A percentile compares a stretch with the other conserved stretches of the same genome.
These are phyloP conservation scores for Yarrowia osloensis DNA, from an alignment of 805 yeast species.

Conservation along the genomic window DNA sequence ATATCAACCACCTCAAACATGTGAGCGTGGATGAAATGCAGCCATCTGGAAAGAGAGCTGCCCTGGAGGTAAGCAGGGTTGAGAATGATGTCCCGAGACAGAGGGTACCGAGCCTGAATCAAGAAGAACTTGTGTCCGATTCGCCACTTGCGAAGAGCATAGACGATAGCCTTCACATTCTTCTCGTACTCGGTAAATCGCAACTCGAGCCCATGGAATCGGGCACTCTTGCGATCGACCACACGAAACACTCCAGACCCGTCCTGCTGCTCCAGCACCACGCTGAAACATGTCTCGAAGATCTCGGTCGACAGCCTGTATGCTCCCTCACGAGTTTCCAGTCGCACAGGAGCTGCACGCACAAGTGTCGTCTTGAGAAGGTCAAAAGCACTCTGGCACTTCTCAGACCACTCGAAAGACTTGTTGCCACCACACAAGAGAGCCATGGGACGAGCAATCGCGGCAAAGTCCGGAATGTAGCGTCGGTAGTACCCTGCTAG, in stretches of 20 bases:
- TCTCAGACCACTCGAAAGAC: not conserved
- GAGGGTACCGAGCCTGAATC: not conserved
- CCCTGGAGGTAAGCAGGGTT: not conserved
- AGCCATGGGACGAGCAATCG: constrained; percentile 7
- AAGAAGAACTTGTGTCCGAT: not conserved
- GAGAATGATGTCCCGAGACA: not conserved
- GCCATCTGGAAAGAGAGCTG: not conserved
- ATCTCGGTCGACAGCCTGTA: not conserved
- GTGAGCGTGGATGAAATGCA: constrained; percentile 4
- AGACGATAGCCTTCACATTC: constrained; percentile 1
- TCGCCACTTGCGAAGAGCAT: constrained; percentile 15
- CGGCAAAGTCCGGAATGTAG: constrained; percentile 10
- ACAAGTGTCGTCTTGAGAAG: not conserved
- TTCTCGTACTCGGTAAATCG: constrained; percentile 2
- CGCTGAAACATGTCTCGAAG: not conserved
- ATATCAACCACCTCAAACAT: not conserved
- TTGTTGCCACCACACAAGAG: not conserved
- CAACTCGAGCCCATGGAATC: constrained; percentile 1
- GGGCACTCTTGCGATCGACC: constrained; percentile 6
- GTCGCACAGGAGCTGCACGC: not conserved
- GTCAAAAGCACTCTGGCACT: constrained; percentile 8
- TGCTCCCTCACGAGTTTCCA: not conserved
- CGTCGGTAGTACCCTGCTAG: constrained; percentile 9
- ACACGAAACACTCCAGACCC: not conserved
- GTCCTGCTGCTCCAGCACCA: not conserved